These are phyloP conservation scores for Fusarium pseudocircinatum DNA, from an alignment of 2,329 filamentous ascomycete genomes.

Conservation along the genomic window DNA sequence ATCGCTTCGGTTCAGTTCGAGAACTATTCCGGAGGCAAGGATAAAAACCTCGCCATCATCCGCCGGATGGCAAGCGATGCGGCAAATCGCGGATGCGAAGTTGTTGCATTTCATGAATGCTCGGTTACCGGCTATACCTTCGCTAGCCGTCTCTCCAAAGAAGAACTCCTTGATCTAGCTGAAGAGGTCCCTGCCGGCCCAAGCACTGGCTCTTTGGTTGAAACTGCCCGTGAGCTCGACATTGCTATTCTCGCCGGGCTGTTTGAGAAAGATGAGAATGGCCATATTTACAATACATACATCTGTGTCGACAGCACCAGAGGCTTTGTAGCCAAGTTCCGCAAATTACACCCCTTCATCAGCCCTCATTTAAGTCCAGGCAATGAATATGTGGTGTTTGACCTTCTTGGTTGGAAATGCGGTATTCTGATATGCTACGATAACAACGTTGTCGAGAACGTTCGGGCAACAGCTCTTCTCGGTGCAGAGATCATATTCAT, in stretches of 20 bases:
- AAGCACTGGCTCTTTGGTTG: neutral
- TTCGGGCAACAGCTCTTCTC: neutral
- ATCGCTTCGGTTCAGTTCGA: neutral
- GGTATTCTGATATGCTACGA: neutral
- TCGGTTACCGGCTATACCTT: neutral
- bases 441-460: neutral
- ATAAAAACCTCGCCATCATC: neutral
- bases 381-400: neutral
- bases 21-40: neutral
- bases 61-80: neutral
- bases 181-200: neutral
- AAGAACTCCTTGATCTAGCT: neutral
- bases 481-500: neutral
- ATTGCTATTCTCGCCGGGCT: neutral
- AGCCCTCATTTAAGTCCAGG: neutral
- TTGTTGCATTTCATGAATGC: neutral
- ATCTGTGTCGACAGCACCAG: neutral
- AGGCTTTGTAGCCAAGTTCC: neutral
- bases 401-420: neutral
- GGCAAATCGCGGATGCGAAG: neutral
- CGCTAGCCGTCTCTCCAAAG: neutral
- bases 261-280: neutral
- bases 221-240: neutral
- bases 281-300: neutral
- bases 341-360: neutral